Conservation (phyloP, 2,329 filamentous ascomycete genomes). For the Mycosphaerella sp. region DNA sequence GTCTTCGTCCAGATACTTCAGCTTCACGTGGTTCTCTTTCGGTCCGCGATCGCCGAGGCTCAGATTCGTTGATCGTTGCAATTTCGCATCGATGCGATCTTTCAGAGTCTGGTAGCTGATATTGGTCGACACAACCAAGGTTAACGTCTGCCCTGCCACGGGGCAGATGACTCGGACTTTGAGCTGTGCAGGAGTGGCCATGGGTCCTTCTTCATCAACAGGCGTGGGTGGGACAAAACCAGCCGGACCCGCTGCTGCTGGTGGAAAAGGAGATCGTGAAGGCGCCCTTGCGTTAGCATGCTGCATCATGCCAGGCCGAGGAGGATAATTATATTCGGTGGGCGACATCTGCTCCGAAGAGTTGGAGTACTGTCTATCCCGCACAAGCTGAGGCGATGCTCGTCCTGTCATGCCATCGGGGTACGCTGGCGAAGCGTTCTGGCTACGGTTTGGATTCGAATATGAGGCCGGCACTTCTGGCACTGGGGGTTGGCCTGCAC, state of each 20-base stretch:
- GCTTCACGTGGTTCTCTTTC: slow-evolving; percentile 56
- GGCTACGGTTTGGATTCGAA: slow-evolving; percentile 56
- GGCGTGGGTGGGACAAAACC: slow-evolving; percentile 13
- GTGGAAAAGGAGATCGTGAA: slow-evolving; percentile 20
- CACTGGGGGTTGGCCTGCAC: slow-evolving; percentile 44
- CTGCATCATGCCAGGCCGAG: slow-evolving; percentile 18
- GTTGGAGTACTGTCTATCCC: slow-evolving; percentile 45
- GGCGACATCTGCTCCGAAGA: slow-evolving; percentile 20
- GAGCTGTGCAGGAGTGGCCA: slow-evolving; percentile 60
- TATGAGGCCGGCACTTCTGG: slow-evolving; percentile 30
- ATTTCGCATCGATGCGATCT: slow-evolving; percentile 92
- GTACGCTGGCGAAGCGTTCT: slow-evolving; percentile 69
- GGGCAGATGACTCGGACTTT: slow-evolving; percentile 90
- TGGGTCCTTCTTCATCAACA: slow-evolving; percentile 35
- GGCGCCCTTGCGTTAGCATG: slow-evolving; percentile 35
- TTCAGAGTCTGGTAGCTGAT: slow-evolving; percentile 91
- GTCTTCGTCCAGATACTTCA: slow-evolving; percentile 88
- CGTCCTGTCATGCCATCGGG: slow-evolving; percentile 55
- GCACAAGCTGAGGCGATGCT: slow-evolving; percentile 61
- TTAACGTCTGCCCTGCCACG: slow-evolving; percentile 77
- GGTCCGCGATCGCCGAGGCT: slow-evolving; percentile 65
- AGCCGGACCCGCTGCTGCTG: slow-evolving; percentile 14
- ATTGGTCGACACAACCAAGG: slow-evolving; percentile 91
- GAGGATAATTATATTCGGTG: slow-evolving; percentile 17
- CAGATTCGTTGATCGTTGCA: slow-evolving; percentile 76